Conservation (phyloP, 257 asterid genomes). For the Solanum etuberosum region DNA sequence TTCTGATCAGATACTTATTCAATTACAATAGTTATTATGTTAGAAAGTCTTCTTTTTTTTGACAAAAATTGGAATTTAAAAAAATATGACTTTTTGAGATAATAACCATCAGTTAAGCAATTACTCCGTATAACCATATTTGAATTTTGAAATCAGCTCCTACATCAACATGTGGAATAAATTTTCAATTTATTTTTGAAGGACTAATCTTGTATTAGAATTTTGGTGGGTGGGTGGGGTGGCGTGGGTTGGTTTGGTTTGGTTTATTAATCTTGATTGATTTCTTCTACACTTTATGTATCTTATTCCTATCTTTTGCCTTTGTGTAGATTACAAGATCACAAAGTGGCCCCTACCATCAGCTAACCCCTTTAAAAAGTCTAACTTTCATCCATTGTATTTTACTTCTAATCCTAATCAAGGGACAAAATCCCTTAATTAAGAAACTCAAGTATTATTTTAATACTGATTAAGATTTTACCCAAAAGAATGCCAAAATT, state of each 20-base stretch:
- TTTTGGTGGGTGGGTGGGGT: conserved; percentile 16
- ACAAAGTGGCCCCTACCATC: conserved; percentile 25
- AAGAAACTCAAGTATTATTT: neutral
- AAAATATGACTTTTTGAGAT: too few species aligned
- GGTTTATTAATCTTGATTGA: conserved; percentile 11
- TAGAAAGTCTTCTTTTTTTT: neutral
- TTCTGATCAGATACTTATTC: neutral
- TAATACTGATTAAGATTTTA: neutral
- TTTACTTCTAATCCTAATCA: conserved; percentile 10
- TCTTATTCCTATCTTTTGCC: neutral
- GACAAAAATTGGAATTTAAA: neutral
- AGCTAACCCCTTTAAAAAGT: neutral
- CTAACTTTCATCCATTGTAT: conserved; percentile 13
- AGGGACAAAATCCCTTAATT: conserved; percentile 4
- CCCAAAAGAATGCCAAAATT: conserved; percentile 31
- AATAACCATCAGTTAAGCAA: neutral
- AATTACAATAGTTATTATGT: neutral
- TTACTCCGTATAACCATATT: neutral
- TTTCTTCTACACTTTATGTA: conserved; percentile 7
- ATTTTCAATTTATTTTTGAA: neutral
- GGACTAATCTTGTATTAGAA: conserved; percentile 8
- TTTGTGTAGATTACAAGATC: conserved; percentile 6
- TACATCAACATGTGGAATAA: conserved; percentile 23
- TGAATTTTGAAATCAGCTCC: neutral
- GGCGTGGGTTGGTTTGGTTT: neutral